Evolutionary conservation across 805 yeast species (phyloP), one percentile per base, ranked within the genome.

Genomic region (Nakazawaea ambrosiae): DNA sequence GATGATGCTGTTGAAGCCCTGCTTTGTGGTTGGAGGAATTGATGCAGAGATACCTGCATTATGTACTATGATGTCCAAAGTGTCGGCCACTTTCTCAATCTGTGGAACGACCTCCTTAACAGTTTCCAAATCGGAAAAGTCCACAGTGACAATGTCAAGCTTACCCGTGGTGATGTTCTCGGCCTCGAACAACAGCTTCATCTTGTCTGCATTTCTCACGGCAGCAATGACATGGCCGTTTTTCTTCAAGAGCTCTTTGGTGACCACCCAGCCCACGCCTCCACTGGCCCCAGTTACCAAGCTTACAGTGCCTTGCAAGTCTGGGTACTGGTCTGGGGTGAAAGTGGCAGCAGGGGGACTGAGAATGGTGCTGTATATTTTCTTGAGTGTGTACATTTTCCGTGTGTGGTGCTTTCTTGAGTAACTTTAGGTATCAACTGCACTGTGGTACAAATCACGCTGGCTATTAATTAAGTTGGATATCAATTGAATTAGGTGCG

Each of bases 321-420:
- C 56, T 12, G 70, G 70, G 37, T 58, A 61, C 18, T 54, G 48
- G 1, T 49, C 44, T 12, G 61, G 61, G 32, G 88, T 87, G 14
- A 65, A 63, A 34, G 68, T 63, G 37, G 63, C 58, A 36, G 86
- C 85, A 15, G 75, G 59, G 8, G 70, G 65, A 9, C 50, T 49
- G 16, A 43, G 29, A 27, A 49, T 49, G 2, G 34, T 23, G 14
- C 48, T 39, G 20, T 16, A 14, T 5, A 19, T 31, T n/a, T n/a
- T n/a, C n/a, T n/a, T n/a, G n/a, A n/a, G n/a, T n/a, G n/a, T n/a
- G n/a, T n/a, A n/a, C n/a, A n/a, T n/a, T n/a, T n/a, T n/a, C n/a
- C n/a, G n/a, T n/a, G n/a, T n/a, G n/a, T n/a, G n/a, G n/a, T n/a
- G n/a, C n/a, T n/a, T n/a, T n/a, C n/a, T n/a, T n/a, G n/a, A n/a